Base-by-base conservation (phyloP, 306 rosid genomes). In the Acmispon strigosus region DNA sequence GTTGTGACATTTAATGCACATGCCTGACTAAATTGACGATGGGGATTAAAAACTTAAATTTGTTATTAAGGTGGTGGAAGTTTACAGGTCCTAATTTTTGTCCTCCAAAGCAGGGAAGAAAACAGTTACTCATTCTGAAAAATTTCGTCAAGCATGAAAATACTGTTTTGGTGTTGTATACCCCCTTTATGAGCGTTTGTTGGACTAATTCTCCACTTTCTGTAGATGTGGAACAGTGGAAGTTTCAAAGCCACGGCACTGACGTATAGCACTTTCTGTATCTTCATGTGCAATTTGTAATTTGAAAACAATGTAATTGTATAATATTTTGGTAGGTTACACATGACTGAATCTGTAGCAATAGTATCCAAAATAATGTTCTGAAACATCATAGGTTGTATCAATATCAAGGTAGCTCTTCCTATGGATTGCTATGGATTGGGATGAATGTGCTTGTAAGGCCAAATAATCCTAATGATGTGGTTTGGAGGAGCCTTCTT, bases 401-500 rank as follows among this genome's bases (percentile, higher is more conserved):
- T 8, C 37, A 32, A 32, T 4, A 27, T 27, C n/a, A n/a, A n/a
- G n/a, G n/a, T n/a, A n/a, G n/a, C n/a, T n/a, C n/a, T n/a, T n/a
- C n/a, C n/a, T n/a, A n/a, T n/a, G n/a, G n/a, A n/a, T n/a, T n/a
- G n/a, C n/a, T n/a, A n/a, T n/a, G n/a, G n/a, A n/a, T n/a, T n/a
- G n/a, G n/a, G n/a, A n/a, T n/a, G n/a, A n/a, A n/a, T n/a, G n/a
- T n/a, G n/a, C n/a, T n/a, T n/a, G n/a, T n/a, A n/a, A n/a, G n/a
- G 92, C 70, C 77, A 13, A 66, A 81, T 13, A 69, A 67, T 50
- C 89, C 96, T 5, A 92, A 90, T 39, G 91, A 88, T 63, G 75
- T 86, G 10, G 72, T 85, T 39, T 92, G 98, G 96, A 77, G 91
- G 80, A 90, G 96, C 59, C 91, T 92, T 80, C 88, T 92, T 6